Evolutionary conservation across 2,329 filamentous ascomycete genomes (phyloP).

Genomic region (Fusarium dimerum): DNA sequence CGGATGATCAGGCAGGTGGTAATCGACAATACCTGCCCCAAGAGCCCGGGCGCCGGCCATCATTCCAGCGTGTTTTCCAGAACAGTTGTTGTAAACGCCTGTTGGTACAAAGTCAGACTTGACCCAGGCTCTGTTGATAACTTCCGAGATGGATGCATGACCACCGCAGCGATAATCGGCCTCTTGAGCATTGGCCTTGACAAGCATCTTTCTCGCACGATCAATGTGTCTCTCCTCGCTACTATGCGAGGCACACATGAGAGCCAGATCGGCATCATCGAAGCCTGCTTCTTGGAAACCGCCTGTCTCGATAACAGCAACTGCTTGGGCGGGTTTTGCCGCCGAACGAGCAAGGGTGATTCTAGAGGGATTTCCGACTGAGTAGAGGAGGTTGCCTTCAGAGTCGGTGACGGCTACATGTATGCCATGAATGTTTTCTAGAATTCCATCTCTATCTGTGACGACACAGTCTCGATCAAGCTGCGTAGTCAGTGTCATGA

Average conservation of each 20-base stretch:
- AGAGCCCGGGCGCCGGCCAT: constrained; percentile 42
- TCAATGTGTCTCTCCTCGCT: constrained; percentile 43
- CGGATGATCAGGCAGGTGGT: constrained; percentile 39
- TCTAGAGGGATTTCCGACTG: constrained; percentile 42
- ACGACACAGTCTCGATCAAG: constrained; percentile 33
- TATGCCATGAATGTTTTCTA: constrained; percentile 46
- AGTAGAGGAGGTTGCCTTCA: constrained; percentile 39
- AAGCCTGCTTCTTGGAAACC: constrained; percentile 38
- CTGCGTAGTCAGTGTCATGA: constrained; percentile 14
- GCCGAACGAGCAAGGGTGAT: constrained; percentile 46
- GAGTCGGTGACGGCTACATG: constrained; percentile 44
- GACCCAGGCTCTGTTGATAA: constrained; percentile 42
- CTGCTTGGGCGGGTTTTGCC: constrained; percentile 47
- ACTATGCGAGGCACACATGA: constrained; percentile 50
- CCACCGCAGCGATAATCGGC: constrained; percentile 44
- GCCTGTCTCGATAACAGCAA: constrained; percentile 45
- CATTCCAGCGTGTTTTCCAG: constrained; percentile 51
- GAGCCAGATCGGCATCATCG: constrained; percentile 43
- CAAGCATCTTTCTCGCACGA: constrained; percentile 41
- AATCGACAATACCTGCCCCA: constrained; percentile 31
- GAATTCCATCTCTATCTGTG: constrained; percentile 39
- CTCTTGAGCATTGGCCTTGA: constrained; percentile 35
- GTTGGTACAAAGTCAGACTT: constrained; percentile 39
- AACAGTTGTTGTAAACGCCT: constrained; percentile 46
- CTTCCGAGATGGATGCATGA: constrained; percentile 37